Evolutionary conservation across 805 yeast genomes (phyloP), one percentile per base, ranked within the genome.

Genomic region (Starmerella apis): DNA sequence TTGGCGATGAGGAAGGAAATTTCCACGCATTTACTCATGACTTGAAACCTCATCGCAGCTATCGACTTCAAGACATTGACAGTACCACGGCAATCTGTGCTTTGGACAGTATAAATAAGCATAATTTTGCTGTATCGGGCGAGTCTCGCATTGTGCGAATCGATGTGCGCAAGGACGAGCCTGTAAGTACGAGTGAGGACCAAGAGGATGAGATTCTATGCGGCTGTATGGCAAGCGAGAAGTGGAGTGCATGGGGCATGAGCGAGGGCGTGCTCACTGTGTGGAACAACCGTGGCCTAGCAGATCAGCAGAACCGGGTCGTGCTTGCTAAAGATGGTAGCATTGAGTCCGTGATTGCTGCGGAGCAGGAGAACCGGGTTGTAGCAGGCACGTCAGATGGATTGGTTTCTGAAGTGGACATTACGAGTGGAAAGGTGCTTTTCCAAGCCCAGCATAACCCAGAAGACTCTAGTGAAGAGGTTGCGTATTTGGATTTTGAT

Each of bases 151-250:
- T 90, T 38, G 75, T 86, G 0, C 81, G 81, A 51, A 73, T 88
- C 59, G 96, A 90, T 64, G 71, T 82, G 3, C 70, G 96, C 43
- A 84, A 82, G 58, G 84, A 83, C 4, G 72, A 79, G 2, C 42
- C 42, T 10, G 64, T 81, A 1, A 67, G 76, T 3, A 74, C 74
- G 35, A 80, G 88, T 32, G 97, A 88, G 55, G 88, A 86, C 62
- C 98, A 90, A 67, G 95, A 83, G 57, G 97, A 90, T 61, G 98
- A 90, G 62, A 67, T 90, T n/a, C 67, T 90, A 38, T 73, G 87
- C 49, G 81, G 86, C 59, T 70, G 84, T 33, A 78, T 80, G 1
- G 74, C 78, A 13, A 75, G 73, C 43, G 84, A 80, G 48, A 80
- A 78, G 18, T 73, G 78, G 0, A 74, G 80, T 3, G 76, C 82